A percentile compares a stretch with the other conserved stretches of the same genome.
Evolutionary conservation across 192 early-diverging fungal genomes (phyloP).

Genomic region (Coemansia guatemalensis): DNA sequence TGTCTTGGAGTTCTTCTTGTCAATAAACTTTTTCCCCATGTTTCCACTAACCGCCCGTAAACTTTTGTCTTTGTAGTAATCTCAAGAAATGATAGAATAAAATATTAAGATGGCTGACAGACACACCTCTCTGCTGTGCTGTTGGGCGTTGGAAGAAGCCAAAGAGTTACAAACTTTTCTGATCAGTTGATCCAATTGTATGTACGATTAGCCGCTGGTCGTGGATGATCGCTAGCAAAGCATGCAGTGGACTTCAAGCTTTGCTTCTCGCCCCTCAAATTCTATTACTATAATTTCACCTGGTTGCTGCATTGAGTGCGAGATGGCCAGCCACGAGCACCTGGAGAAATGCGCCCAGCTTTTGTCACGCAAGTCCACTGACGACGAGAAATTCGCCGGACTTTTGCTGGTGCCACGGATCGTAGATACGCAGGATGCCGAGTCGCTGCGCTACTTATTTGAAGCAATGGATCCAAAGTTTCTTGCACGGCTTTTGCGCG

Average conservation of each 20-base stretch:
- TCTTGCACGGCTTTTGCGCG: slow-evolving; percentile 43
- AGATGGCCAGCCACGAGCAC: not conserved
- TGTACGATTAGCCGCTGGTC: not conserved
- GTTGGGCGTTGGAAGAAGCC: not conserved
- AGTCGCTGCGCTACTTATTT: slow-evolving; percentile 29
- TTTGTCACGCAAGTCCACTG: slow-evolving; percentile 43
- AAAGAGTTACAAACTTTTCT: not conserved
- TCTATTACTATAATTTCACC: not conserved
- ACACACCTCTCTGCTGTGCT: not conserved
- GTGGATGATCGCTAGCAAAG: not conserved
- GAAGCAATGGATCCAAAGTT: slow-evolving; percentile 36
- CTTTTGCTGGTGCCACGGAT: slow-evolving; percentile 43
- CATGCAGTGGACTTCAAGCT: not conserved
- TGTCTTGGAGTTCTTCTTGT: slow-evolving; percentile 78
- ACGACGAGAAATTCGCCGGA: slow-evolving; percentile 51
- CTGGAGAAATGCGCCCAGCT: slow-evolving; percentile 38
- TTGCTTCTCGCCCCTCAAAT: not conserved
- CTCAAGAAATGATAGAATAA: no score
- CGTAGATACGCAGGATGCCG: slow-evolving; percentile 28
- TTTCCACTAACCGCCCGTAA: not conserved
- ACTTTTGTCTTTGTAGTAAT: not conserved
- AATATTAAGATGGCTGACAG: no score
- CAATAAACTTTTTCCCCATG: slow-evolving; percentile 74
- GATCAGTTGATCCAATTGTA: not conserved
- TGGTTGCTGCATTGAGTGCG: not conserved